Evolutionary conservation across 345 rosid genomes (phyloP).

Genomic region (Hibiscus mutabilis): DNA sequence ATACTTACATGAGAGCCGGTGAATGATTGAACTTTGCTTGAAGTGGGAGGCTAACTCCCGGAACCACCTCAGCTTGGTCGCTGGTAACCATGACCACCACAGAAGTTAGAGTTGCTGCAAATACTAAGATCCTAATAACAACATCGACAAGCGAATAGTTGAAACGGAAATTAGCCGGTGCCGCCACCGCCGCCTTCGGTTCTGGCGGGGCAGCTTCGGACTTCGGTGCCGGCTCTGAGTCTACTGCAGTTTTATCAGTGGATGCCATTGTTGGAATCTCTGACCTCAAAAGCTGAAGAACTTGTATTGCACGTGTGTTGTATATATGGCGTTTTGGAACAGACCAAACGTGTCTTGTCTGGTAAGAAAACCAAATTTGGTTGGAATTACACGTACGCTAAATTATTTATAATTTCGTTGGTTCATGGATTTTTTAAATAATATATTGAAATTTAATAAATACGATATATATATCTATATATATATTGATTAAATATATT

Average conservation of each 20-base stretch:
- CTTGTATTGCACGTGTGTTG: background rate
- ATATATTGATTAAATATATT: background rate
- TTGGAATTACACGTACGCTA: slow-evolving; percentile 1
- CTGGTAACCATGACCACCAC: slow-evolving; percentile 53
- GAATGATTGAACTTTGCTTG: slow-evolving; percentile 59
- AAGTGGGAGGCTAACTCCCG: background rate
- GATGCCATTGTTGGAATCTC: slow-evolving; percentile 36
- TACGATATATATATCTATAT: no score
- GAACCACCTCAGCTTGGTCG: slow-evolving; percentile 39
- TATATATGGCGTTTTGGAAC: background rate
- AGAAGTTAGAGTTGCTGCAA: slow-evolving; percentile 42
- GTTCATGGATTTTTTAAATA: background rate
- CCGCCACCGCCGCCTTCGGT: background rate
- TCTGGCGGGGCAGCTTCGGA: slow-evolving; percentile 6
- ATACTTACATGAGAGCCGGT: slow-evolving; percentile 67
- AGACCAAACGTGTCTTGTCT: background rate
- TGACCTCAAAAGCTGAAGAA: background rate
- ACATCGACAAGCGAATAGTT: slow-evolving; percentile 30
- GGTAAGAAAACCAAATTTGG: background rate
- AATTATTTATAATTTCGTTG: background rate
- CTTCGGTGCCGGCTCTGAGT: background rate
- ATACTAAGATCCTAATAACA: slow-evolving; percentile 43
- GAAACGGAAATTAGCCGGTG: slow-evolving; percentile 11
- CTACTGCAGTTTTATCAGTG: slow-evolving; percentile 25
- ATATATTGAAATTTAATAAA: no score